phyloP scores from a whole-genome alignment of 2,329 filamentous ascomycete species.

The Pseudogymnoascus destructans region DNA sequence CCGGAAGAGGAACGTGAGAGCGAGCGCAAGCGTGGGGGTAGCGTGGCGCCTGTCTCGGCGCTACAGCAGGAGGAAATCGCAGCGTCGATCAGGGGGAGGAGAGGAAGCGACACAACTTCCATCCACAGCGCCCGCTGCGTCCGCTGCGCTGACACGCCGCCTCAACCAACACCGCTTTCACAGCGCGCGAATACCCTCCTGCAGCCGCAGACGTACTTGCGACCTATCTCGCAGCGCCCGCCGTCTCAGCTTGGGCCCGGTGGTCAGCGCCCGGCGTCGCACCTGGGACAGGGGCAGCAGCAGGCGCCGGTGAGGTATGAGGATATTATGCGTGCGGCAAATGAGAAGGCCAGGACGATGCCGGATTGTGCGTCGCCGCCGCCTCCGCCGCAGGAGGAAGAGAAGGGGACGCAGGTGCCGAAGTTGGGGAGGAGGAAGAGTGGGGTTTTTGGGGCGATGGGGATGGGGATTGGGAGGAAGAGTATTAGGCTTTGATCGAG shows the following conservation, averaged over 20 bases:
- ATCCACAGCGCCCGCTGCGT: not conserved
- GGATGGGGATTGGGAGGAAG: not conserved
- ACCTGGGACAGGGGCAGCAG: not conserved
- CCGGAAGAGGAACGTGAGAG: not conserved
- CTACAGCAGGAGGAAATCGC: not conserved
- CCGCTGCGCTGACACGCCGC: not conserved
- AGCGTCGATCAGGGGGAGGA: not conserved
- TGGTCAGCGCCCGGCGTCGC: not conserved
- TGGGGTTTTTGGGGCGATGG: constrained; percentile 2
- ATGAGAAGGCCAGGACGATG: not conserved
- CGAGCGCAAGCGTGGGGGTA: not conserved
- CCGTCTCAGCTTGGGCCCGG: not conserved
- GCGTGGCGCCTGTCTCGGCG: not conserved
- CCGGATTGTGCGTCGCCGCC: not conserved
- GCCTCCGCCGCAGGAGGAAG: not conserved
- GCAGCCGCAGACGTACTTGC: not conserved
- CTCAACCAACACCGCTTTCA: not conserved
- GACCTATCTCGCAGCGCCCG: not conserved
- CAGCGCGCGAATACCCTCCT: not conserved
- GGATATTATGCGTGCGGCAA: not conserved
- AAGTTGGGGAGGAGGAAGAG: constrained; percentile 1
- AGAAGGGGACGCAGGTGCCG: not conserved
- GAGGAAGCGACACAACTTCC: not conserved
- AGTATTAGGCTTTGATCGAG: constrained; percentile 7
- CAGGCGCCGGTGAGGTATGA: not conserved